Conservation (phyloP, 1,284 basidiomycete genomes). For the Irpex rosettiformis region DNA sequence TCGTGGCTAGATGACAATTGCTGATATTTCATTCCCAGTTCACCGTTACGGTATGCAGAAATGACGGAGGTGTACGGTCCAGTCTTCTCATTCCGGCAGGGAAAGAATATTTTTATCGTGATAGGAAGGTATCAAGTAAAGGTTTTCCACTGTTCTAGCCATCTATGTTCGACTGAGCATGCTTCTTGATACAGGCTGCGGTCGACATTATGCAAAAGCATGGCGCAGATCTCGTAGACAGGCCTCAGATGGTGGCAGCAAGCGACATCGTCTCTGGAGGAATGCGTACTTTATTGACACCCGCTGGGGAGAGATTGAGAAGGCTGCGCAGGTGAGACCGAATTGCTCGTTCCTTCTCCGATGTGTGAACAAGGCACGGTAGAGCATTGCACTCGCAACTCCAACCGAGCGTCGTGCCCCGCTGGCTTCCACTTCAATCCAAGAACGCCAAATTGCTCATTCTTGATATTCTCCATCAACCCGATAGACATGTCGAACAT, state of each 20-base stretch:
- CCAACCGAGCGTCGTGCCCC: constrained; percentile 42
- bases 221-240: constrained; percentile 24
- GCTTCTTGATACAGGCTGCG: constrained; percentile 17
- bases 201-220: constrained; percentile 32
- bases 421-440: constrained; percentile 46
- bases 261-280: constrained; percentile 26
- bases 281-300: constrained; percentile 21
- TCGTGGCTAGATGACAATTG: not conserved
- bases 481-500: constrained; percentile 49
- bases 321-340: constrained; percentile 23
- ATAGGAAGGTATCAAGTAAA: constrained; percentile 32
- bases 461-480: constrained; percentile 48
- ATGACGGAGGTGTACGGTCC: constrained; percentile 38
- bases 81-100: constrained; percentile 31
- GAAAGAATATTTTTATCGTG: constrained; percentile 30
- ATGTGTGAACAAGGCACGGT: not conserved
- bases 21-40: not conserved
- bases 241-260: constrained; percentile 22
- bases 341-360: not conserved
- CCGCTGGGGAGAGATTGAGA: constrained; percentile 20
- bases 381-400: constrained; percentile 51
- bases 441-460: constrained; percentile 45
- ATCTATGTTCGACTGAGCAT: not conserved
- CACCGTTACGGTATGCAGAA: constrained; percentile 16
- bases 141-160: not conserved